Evolutionary conservation across 371 early-diverging fungal genomes (phyloP), one percentile per base, ranked within the genome.

Genomic region (Mortierella sp.): DNA sequence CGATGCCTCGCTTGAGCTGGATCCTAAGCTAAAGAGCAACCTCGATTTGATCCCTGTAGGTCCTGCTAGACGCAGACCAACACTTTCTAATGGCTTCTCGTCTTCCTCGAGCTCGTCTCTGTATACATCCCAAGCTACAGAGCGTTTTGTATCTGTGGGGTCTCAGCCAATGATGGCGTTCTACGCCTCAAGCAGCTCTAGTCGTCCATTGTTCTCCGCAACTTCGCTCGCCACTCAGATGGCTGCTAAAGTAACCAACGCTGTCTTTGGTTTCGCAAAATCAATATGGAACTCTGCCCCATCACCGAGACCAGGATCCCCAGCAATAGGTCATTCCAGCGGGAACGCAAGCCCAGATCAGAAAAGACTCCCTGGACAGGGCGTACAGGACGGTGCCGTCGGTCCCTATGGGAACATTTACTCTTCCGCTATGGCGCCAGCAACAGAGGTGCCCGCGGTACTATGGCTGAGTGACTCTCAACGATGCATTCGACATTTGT

Each of bases 241-340:
- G 34, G 84, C 87, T 0, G 84, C 86, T 10, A 73, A 83, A 7
- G 86, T 89, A 0, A 78, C 89, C 0, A 83, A 80, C 14, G 87
- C 89, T 0, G 84, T 89, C 0, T 83, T 87, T 67, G 86, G 87
- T 1, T 82, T 87, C 61, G 89, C 89, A 18, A 86, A 84, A 47
- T 87, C 88, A 34, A 86, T 86, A 83, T 87, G 85, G 87, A 67
- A 67, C n/a, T 58, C 61, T 26, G 53, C 73, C 10, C 50, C 61
- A 4, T 71, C 67, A 6, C 60, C 64, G n/a, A 48, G 78, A 54
- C 53, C 67, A 16, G 70, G 64, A 6, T 82, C 81, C 1, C 84
- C 84, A 10, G 73, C 85, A 48, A 81, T 68, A 19, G 69, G 65
- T 4, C 34, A n/a, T 5, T 18, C 45, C 21, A 64, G 54, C 39